Evolutionary conservation across 768 basidiomycete genomes (phyloP), one percentile per base, ranked within the genome.

Genomic region (Tricholomella constricta): DNA sequence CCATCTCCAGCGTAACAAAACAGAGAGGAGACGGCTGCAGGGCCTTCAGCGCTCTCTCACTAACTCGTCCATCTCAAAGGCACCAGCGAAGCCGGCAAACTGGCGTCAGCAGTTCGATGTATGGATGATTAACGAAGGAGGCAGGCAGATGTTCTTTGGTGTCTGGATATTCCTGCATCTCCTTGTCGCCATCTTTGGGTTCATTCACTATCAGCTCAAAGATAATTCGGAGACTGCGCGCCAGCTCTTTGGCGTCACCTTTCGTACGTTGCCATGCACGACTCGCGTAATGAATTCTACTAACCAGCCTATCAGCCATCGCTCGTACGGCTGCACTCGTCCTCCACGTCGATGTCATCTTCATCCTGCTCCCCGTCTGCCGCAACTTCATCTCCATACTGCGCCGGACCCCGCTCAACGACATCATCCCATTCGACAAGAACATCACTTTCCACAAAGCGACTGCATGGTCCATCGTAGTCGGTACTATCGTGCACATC

Each of bases 71-170:
- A 55, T 51, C 2, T 50, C 58, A 31, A 63, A 62, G 5, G 63
- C 58, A 6, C 63, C 66, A 0, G 67, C 67, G 14, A 74, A 75
- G 54, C 74, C 79, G 27, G 69, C 61, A 47, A 73, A 76, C 2
- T 64, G 72, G 41, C 61, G 62, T 38, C 78, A 84, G 61, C 80
- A 69, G 59, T 78, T 82, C 61, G 77, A 79, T 59, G 61, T 84
- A n/a, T 96, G 94, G 94, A 89, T 93, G 88, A 91, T 94, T 68
- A 94, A 95, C 66, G 94, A 95, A 65, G 94, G 94, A 62, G 84
- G 88, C 12, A 79, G 80, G 38, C 78, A 82, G 48, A 60, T 95
- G 34, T 92, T 94, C 77, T 91, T 95, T 72, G 79, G 72, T 50
- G 69, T 84, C 56, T 97, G 89, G 84, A 73, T 95, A 45, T 72